Base-by-base conservation (phyloP, 306 rosid genomes). In the Begonia loranthoides region DNA sequence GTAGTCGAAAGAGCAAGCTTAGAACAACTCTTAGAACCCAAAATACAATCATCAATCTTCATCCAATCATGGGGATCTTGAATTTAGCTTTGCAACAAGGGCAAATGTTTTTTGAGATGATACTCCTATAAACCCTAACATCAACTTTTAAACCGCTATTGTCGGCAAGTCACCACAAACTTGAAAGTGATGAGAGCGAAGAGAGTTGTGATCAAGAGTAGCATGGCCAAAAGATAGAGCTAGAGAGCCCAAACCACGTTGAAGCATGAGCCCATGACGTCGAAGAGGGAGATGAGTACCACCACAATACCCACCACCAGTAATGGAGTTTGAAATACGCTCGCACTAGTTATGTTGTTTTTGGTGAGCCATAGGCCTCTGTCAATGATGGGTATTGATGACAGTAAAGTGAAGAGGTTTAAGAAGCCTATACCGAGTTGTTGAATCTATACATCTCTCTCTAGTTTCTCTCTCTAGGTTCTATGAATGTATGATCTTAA, bases 181-280 rank as follows among this genome's bases (percentile, higher is more conserved):
- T 95, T 94, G 51, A 90, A 90, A 8, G 80, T 50, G 0, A 95
- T 90, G 55, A 86, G 60, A 0, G 76, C 82, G 57, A 80, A 21
- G 0, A 90, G 72, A 7, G 84, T 61, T 46, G 62, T 86, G 13
- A 86, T 90, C 12, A 90, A 64, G 12, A 90, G 47, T 58, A 90
- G 24, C 99, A 90, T 86, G 49, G 78, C 73, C 62, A 78, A 84
- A 44, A 90, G 62, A 70, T 90, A 90, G 40, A 90, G 55, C 94
- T 95, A 78, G 0, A 90, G 83, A 10, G 95, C 99, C 76, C 95
- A 90, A 1, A 84, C 95, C 10, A 90, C 99, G 40, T 86, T 69
- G 51, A 90, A 90, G 43, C 99, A 90, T 2, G 99, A 95, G 6
- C 99, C 99, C 9, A 90, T 73, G 73, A 90, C 86, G 3, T 95